A percentile compares a stretch with the other conserved stretches of the same genome.
Evolutionary conservation across 2,329 filamentous ascomycete species (phyloP).

Genomic region (Madurella fahalii): DNA sequence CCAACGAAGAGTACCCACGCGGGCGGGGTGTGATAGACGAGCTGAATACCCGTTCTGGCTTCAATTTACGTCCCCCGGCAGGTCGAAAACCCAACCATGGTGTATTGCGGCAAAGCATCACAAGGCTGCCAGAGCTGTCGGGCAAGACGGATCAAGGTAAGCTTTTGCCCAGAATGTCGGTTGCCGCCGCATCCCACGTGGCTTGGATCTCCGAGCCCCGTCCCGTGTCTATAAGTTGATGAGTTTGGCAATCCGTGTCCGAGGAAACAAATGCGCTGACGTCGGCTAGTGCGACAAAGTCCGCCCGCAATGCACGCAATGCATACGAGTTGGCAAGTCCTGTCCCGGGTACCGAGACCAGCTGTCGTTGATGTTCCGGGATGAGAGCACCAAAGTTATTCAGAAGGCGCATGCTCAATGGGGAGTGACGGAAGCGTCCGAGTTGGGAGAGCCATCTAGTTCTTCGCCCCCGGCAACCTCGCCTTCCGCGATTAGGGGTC

Average conservation of each 20-base stretch:
- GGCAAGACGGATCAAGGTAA: constrained; percentile 52
- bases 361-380: constrained; percentile 61
- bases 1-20: background rate
- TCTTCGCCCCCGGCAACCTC: constrained; percentile 28
- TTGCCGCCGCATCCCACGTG: background rate
- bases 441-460: constrained; percentile 20
- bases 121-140: constrained; percentile 53
- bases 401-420: constrained; percentile 54
- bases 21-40: constrained; percentile 13
- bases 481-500: constrained; percentile 13
- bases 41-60: constrained; percentile 13
- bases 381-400: constrained; percentile 61
- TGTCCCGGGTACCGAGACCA: constrained; percentile 64
- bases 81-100: constrained; percentile 36
- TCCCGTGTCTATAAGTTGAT: background rate
- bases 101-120: constrained; percentile 55
- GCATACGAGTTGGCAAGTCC: constrained; percentile 53
- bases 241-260: background rate
- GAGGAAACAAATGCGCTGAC: constrained; percentile 6
- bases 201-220: background rate
- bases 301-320: constrained; percentile 59
- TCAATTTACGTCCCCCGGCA: background rate
- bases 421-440: constrained; percentile 32
- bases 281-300: constrained; percentile 54
- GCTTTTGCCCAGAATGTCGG: constrained; percentile 19